phyloP scores from a whole-genome alignment of 257 asterid genomes.

The Ehretia macrophylla region DNA sequence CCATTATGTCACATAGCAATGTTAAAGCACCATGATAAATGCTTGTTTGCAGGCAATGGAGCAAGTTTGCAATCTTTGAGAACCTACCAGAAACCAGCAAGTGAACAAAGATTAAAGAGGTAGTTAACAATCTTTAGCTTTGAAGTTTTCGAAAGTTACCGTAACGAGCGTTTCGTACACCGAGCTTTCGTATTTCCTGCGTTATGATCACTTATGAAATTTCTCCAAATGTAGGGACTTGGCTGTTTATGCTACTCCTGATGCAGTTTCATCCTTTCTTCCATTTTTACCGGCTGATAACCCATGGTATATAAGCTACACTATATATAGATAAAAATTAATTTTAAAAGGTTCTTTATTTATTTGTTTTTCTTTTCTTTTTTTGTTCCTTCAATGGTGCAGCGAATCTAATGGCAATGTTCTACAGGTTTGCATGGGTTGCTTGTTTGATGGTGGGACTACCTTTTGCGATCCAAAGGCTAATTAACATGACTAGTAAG shows the following conservation, averaged over 20 bases:
- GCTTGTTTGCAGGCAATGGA: neutral
- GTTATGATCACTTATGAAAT: neutral
- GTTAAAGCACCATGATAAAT: neutral
- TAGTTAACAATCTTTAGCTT: no score
- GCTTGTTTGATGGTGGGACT: neutral
- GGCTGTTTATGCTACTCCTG: neutral
- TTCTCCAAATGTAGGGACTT: neutral
- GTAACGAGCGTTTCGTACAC: neutral
- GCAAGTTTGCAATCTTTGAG: neutral
- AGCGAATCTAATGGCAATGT: neutral
- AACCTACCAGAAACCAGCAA: neutral
- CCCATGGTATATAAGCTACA: neutral
- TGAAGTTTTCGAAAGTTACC: no score
- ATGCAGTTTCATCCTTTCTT: neutral
- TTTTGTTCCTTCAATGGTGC: no score
- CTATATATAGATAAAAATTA: neutral
- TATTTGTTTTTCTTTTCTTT: neutral
- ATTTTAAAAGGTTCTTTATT: neutral
- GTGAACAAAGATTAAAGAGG: neutral
- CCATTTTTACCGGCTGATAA: neutral
- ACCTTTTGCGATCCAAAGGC: neutral
- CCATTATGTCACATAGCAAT: constrained; percentile 3
- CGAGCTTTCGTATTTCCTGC: no score
- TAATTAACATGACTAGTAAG: neutral
- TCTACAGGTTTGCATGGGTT: neutral